Conservation (phyloP, 495 filamentous ascomycete genomes). For the Aspergillus saccharolyticus region DNA sequence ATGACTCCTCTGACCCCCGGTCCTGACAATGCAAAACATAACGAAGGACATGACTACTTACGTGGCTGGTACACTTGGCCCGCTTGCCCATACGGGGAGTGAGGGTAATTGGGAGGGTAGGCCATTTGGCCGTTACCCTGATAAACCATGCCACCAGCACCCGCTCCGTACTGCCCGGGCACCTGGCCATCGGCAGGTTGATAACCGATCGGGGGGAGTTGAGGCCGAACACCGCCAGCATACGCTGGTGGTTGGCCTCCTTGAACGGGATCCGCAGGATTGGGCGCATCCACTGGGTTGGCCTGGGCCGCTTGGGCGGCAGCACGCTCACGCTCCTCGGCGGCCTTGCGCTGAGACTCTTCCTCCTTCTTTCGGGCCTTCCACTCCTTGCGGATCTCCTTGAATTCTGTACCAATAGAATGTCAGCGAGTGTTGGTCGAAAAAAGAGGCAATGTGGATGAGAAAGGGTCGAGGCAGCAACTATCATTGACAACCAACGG, state of each 20-base stretch:
- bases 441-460: neutral
- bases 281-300: constrained; percentile 53
- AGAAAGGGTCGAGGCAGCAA: neutral
- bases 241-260: constrained; percentile 53
- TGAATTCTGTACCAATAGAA: constrained; percentile 67
- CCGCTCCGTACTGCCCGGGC: constrained; percentile 61
- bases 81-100: constrained; percentile 69
- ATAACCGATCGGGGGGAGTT: constrained; percentile 85
- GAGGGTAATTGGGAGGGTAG: constrained; percentile 60
- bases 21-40: constrained; percentile 23
- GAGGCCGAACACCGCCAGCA: constrained; percentile 54
- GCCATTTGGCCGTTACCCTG: constrained; percentile 68
- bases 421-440: constrained; percentile 5
- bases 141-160: constrained; percentile 50
- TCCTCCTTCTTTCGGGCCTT: constrained; percentile 99
- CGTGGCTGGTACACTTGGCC: constrained; percentile 75
- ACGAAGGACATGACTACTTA: constrained; percentile 46
- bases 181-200: constrained; percentile 59
- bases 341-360: constrained; percentile 80
- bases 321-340: constrained; percentile 78
- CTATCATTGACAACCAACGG: constrained; percentile 2
- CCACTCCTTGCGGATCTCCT: constrained; percentile 99
- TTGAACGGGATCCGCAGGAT: constrained; percentile 53
- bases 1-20: constrained; percentile 15
- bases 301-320: constrained; percentile 49